Evolutionary conservation across 2,329 filamentous ascomycete species (phyloP).

Genomic region (Scytalidium sp.): DNA sequence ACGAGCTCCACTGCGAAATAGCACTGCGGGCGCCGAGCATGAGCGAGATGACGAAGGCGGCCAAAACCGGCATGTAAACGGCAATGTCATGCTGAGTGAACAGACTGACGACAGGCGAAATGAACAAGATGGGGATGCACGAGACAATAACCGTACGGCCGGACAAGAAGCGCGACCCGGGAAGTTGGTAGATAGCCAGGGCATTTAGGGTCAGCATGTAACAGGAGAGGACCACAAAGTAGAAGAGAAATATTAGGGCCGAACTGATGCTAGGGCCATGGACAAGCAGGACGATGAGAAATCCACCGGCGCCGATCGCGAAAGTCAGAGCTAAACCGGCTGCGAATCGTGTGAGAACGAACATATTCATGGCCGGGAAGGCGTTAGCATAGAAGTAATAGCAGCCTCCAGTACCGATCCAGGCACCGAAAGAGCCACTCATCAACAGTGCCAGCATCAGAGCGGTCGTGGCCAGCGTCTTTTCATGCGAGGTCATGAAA

Average conservation of each 20-base stretch:
- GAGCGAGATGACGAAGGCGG: constrained; percentile 47
- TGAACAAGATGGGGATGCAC: constrained; percentile 51
- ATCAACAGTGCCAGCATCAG: constrained; percentile 57
- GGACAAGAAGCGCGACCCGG: constrained; percentile 46
- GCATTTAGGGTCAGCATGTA: constrained; percentile 56
- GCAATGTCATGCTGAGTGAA: constrained; percentile 46
- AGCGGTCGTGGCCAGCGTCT: constrained; percentile 50
- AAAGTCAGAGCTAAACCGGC: constrained; percentile 41
- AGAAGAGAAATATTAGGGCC: constrained; percentile 57
- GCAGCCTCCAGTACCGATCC: constrained; percentile 61
- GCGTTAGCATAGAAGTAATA: constrained; percentile 58
- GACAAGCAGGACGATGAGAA: constrained; percentile 44
- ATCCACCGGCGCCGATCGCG: constrained; percentile 38
- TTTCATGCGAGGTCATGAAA: constrained; percentile 47
- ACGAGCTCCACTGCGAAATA: constrained; percentile 56
- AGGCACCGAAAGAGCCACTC: constrained; percentile 57
- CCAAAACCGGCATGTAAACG: constrained; percentile 54
- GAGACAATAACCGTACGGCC: constrained; percentile 47
- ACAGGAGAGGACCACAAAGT: constrained; percentile 53
- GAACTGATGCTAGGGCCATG: constrained; percentile 37
- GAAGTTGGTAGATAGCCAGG: constrained; percentile 45
- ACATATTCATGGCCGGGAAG: constrained; percentile 40
- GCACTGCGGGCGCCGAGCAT: constrained; percentile 49
- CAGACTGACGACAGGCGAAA: constrained; percentile 55
- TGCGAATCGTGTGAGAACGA: constrained; percentile 39